These are phyloP conservation scores for Ophiostoma sp. DNA, from an alignment of 2,329 filamentous ascomycete genomes.

Conservation along the genomic window DNA sequence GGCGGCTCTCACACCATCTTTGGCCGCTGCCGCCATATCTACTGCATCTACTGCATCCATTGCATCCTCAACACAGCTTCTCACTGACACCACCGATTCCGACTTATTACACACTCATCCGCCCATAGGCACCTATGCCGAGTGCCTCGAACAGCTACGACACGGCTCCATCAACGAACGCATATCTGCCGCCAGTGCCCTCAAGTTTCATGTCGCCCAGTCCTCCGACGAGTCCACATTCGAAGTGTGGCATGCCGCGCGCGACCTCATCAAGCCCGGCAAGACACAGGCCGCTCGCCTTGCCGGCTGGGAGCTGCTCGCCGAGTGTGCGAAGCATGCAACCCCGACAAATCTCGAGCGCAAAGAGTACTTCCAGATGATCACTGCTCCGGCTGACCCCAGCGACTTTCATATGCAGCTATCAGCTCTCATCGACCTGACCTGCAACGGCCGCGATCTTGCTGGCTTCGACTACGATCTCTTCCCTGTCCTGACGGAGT, in stretches of 20 bases:
- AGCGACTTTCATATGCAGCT: conserved; percentile 64
- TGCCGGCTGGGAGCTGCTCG: conserved; percentile 61
- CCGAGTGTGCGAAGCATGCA: conserved; percentile 58
- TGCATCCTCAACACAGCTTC: conserved; percentile 40
- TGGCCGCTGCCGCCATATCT: conserved; percentile 37
- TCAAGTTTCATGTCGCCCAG: conserved; percentile 53
- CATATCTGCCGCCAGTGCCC: conserved; percentile 52
- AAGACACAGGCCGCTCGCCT: conserved; percentile 51
- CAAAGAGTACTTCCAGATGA: conserved; percentile 58
- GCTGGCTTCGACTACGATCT: conserved; percentile 64
- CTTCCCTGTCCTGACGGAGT: conserved; percentile 56
- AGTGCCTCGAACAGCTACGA: conserved; percentile 51
- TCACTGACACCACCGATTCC: conserved; percentile 38
- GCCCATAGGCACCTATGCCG: conserved; percentile 43
- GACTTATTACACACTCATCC: not conserved
- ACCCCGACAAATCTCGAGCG: conserved; percentile 62
- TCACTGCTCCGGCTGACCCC: conserved; percentile 51
- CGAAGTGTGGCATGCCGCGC: conserved; percentile 61
- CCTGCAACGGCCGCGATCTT: conserved; percentile 56
- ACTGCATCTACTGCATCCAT: conserved; percentile 29
- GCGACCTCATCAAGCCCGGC: conserved; percentile 56
- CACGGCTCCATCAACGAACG: conserved; percentile 49
- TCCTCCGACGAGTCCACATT: conserved; percentile 55
- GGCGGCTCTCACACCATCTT: conserved; percentile 11
- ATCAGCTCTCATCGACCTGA: conserved; percentile 57